These are phyloP conservation scores for Strobilomyces dryophilus DNA, from an alignment of 768 basidiomycete genomes.

Conservation along the genomic window DNA sequence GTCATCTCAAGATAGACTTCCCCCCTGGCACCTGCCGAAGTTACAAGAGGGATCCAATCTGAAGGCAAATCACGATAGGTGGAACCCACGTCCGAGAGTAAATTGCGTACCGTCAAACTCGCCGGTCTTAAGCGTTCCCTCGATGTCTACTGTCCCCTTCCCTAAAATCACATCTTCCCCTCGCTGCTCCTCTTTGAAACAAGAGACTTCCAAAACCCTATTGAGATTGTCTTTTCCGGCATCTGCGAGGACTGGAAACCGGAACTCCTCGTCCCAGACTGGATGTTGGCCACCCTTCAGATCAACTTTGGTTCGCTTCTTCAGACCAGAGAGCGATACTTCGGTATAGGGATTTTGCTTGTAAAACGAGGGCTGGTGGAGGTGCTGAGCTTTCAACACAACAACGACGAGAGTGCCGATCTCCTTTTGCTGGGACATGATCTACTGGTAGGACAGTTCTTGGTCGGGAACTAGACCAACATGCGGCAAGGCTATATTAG, in stretches of 20 bases:
- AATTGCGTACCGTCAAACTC: slow-evolving; percentile 81
- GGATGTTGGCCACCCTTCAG: slow-evolving; percentile 91
- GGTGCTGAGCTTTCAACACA: slow-evolving; percentile 78
- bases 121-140: slow-evolving; percentile 75
- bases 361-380: slow-evolving; percentile 82
- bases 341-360: slow-evolving; percentile 90
- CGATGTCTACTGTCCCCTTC: slow-evolving; percentile 68
- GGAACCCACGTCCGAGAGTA: neutral
- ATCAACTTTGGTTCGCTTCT: slow-evolving; percentile 68
- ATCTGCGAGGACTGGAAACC: slow-evolving; percentile 68
- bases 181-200: slow-evolving; percentile 73
- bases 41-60: slow-evolving; percentile 68
- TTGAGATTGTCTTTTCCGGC: slow-evolving; percentile 41
- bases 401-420: slow-evolving; percentile 84
- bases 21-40: slow-evolving; percentile 65
- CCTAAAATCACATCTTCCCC: slow-evolving; percentile 74
- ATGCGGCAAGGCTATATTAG: neutral
- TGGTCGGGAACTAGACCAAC: neutral
- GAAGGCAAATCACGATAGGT: slow-evolving; percentile 4
- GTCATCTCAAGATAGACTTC: slow-evolving; percentile 94
- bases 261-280: slow-evolving; percentile 86
- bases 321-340: slow-evolving; percentile 52
- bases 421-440: slow-evolving; percentile 37
- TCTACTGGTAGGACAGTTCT: neutral
- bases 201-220: slow-evolving; percentile 66